A percentile compares a stretch with the other conserved stretches of the same genome.
Evolutionary conservation across 2,329 filamentous ascomycete species (phyloP).

Genomic region (Emericellopsis atlantica): DNA sequence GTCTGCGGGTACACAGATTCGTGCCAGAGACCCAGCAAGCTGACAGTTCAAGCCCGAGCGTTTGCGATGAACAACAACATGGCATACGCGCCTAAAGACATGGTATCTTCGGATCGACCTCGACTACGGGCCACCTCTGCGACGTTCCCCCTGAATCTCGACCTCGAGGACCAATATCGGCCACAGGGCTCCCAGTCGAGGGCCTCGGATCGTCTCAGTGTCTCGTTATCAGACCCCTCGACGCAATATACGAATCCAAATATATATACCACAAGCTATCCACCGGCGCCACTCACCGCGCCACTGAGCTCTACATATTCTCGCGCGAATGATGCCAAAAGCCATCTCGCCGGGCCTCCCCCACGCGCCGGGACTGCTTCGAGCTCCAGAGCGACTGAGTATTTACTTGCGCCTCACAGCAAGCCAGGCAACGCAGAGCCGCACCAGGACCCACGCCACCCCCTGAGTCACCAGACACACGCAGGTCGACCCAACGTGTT

Average conservation of each 20-base stretch:
- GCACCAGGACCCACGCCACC: too few relatives aligned
- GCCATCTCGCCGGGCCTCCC: too few relatives aligned
- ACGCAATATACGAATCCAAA: conserved; percentile 26
- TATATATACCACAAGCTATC: conserved; percentile 35
- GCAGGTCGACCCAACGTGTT: too few relatives aligned
- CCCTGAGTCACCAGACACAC: too few relatives aligned
- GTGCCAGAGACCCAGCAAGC: too few relatives aligned
- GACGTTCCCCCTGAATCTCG: conserved; percentile 29
- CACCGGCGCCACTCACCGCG: conserved; percentile 39
- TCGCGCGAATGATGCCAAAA: too few relatives aligned
- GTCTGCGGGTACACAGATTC: background rate
- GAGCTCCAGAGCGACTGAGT: conserved; percentile 18
- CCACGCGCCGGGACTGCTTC: conserved; percentile 25
- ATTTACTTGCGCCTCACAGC: too few relatives aligned
- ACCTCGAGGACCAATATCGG: conserved; percentile 27
- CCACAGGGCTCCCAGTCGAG: background rate
- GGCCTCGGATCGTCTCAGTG: too few relatives aligned
- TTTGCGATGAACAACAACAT: too few relatives aligned
- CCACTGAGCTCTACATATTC: conserved; percentile 18
- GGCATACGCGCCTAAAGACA: conserved; percentile 29
- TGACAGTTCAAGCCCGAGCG: too few relatives aligned
- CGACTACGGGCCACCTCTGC: conserved; percentile 37
- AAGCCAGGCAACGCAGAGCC: too few relatives aligned
- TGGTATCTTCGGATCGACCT: conserved; percentile 26
- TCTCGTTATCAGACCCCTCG: conserved; percentile 8